Conservation (phyloP, 2,329 filamentous ascomycete species). For the Monilinia vaccinii-corymbosi region DNA sequence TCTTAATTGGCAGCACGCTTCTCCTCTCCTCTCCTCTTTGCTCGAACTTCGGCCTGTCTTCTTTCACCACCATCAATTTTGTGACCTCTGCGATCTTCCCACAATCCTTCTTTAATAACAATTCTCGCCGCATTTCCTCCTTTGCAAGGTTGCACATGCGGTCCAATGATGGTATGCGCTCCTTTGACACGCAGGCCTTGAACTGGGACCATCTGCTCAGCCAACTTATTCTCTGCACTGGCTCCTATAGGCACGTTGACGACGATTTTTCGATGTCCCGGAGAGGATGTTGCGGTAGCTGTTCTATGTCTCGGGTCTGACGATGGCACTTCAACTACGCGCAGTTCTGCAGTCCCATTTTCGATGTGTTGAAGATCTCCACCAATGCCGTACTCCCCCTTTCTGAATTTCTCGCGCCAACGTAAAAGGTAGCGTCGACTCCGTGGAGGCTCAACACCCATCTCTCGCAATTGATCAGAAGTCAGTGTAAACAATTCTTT, state of each 20-base stretch:
- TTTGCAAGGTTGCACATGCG: slow-evolving; percentile 61
- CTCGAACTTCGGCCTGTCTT: slow-evolving; percentile 73
- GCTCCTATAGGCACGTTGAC: slow-evolving; percentile 47
- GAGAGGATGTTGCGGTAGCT: slow-evolving; percentile 43
- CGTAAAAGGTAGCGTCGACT: slow-evolving; percentile 74
- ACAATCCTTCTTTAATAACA: slow-evolving; percentile 74
- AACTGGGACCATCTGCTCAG: slow-evolving; percentile 42
- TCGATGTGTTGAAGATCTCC: slow-evolving; percentile 70
- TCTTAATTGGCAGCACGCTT: slow-evolving; percentile 38
- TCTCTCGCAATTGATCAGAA: slow-evolving; percentile 66
- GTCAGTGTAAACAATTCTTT: slow-evolving; percentile 77
- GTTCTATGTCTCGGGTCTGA: slow-evolving; percentile 20
- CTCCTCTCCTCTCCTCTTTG: slow-evolving; percentile 73
- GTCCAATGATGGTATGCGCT: slow-evolving; percentile 63
- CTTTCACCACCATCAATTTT: slow-evolving; percentile 98
- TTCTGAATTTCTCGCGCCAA: slow-evolving; percentile 79
- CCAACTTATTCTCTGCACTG: slow-evolving; percentile 28
- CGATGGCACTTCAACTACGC: slow-evolving; percentile 34
- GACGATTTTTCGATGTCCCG: slow-evolving; percentile 43
- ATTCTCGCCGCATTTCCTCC: slow-evolving; percentile 57
- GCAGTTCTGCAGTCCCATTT: slow-evolving; percentile 44
- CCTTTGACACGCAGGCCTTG: slow-evolving; percentile 59
- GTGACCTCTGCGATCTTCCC: slow-evolving; percentile 77
- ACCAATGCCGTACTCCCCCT: slow-evolving; percentile 68
- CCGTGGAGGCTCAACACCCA: slow-evolving; percentile 80